Evolutionary conservation across 1,284 basidiomycete genomes (phyloP).

Genomic region (Ganoderma boninense): DNA sequence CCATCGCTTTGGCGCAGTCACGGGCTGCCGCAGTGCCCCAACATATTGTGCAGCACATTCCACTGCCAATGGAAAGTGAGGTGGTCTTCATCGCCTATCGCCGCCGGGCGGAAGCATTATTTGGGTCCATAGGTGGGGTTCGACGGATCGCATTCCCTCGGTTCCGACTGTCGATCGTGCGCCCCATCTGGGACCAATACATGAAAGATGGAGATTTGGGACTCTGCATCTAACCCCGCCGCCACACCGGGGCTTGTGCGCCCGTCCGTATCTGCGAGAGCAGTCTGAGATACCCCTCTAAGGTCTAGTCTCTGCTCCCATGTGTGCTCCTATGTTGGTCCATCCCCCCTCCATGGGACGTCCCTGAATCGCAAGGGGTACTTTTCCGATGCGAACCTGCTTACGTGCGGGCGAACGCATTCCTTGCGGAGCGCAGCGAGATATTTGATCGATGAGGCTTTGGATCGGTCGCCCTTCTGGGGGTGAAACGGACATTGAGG

Average conservation of each 20-base stretch:
- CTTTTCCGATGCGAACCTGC: not conserved
- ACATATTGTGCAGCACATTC: too few relatives aligned
- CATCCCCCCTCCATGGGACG: not conserved
- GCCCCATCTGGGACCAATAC: not conserved
- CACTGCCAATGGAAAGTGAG: not conserved
- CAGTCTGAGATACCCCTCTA: not conserved
- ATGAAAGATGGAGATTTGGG: not conserved
- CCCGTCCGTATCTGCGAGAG: not conserved
- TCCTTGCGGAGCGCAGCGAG: not conserved
- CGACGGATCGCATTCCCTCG: not conserved
- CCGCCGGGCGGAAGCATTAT: not conserved
- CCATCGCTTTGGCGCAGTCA: not conserved
- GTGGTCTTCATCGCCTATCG: not conserved
- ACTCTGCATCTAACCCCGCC: not conserved
- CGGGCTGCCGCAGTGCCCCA: not conserved
- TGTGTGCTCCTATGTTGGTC: not conserved
- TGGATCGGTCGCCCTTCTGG: not conserved
- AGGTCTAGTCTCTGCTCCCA: not conserved
- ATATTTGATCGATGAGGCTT: not conserved
- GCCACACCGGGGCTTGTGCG: conserved; percentile 2
- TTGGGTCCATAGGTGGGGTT: not conserved
- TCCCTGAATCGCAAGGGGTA: not conserved
- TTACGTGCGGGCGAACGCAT: not conserved
- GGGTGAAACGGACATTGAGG: not conserved
- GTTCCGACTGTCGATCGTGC: conserved; percentile 8